A percentile compares a stretch with the other conserved stretches of the same genome.
These are phyloP conservation scores for Penicillium polonicum DNA, from an alignment of 2,329 filamentous ascomycete species.

Conservation along the genomic window DNA sequence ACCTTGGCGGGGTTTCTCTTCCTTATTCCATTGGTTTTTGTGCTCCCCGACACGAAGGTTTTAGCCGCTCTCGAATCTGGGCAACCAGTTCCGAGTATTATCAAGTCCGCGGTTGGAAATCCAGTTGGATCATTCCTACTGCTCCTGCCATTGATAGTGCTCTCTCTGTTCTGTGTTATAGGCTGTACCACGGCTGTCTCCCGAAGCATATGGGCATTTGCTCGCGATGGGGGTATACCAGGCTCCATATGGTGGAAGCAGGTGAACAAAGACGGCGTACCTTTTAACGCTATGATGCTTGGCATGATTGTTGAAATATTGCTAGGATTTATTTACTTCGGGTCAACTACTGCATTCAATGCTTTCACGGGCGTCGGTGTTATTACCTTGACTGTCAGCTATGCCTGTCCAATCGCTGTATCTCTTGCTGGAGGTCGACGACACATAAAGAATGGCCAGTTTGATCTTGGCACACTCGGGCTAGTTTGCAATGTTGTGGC, in stretches of 20 bases:
- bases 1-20: slow-evolving; percentile 65
- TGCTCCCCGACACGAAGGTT: slow-evolving; percentile 63
- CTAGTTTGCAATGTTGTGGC: slow-evolving; percentile 61
- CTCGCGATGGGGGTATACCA: slow-evolving; percentile 69
- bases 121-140: slow-evolving; percentile 69
- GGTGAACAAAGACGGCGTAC: slow-evolving; percentile 64
- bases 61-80: slow-evolving; percentile 64
- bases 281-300: slow-evolving; percentile 65
- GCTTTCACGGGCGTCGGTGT: slow-evolving; percentile 76
- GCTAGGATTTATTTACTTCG: slow-evolving; percentile 73
- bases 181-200: slow-evolving; percentile 70
- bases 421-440: slow-evolving; percentile 57
- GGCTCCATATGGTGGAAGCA: slow-evolving; percentile 62
- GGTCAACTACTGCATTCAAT: slow-evolving; percentile 70
- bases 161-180: slow-evolving; percentile 71
- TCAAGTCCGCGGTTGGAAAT: slow-evolving; percentile 70
- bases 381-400: slow-evolving; percentile 69
- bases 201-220: slow-evolving; percentile 71
- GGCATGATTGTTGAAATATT: slow-evolving; percentile 67
- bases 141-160: slow-evolving; percentile 64
- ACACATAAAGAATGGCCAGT: slow-evolving; percentile 45
- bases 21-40: slow-evolving; percentile 70
- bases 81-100: slow-evolving; percentile 71
- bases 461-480: slow-evolving; percentile 60
- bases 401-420: slow-evolving; percentile 64